phyloP scores from a whole-genome alignment of 2,329 filamentous ascomycete species.

The Diplodia seriata region DNA sequence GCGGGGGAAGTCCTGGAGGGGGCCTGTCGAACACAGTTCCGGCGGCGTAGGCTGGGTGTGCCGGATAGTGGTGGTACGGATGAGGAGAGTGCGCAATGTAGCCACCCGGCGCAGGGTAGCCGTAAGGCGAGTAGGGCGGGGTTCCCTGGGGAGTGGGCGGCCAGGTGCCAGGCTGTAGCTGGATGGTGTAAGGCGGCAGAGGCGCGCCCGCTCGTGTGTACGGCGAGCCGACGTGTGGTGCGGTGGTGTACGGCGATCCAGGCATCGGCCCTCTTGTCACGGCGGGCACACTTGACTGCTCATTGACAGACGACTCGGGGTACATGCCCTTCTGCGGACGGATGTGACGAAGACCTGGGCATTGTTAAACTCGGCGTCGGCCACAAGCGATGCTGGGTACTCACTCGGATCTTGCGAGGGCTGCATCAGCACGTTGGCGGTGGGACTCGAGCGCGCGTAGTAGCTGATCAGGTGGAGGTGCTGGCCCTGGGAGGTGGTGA shows the following conservation, averaged over 20 bases:
- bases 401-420: slow-evolving; percentile 76
- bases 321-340: slow-evolving; percentile 93
- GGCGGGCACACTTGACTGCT: slow-evolving; percentile 79
- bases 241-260: slow-evolving; percentile 62
- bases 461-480: slow-evolving; percentile 98
- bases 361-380: neutral
- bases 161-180: slow-evolving; percentile 48
- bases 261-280: slow-evolving; percentile 77
- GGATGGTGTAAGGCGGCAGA: slow-evolving; percentile 52
- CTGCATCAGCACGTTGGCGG: slow-evolving; percentile 75
- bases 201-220: slow-evolving; percentile 53
- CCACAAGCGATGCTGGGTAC: neutral
- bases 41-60: slow-evolving; percentile 31
- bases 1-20: slow-evolving; percentile 49
- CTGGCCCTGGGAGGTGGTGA: slow-evolving; percentile 87
- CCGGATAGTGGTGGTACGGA: slow-evolving; percentile 24
- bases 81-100: slow-evolving; percentile 32
- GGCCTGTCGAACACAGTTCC: slow-evolving; percentile 49
- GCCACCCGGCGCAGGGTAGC: slow-evolving; percentile 33
- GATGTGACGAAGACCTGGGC: slow-evolving; percentile 72
- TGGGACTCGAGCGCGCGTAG: slow-evolving; percentile 81
- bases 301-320: slow-evolving; percentile 91
- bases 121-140: slow-evolving; percentile 51
- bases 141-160: slow-evolving; percentile 51
- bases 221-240: slow-evolving; percentile 62